phyloP scores from a whole-genome alignment of 2,329 filamentous ascomycete species.

The Neopestalotiopsis rosae region DNA sequence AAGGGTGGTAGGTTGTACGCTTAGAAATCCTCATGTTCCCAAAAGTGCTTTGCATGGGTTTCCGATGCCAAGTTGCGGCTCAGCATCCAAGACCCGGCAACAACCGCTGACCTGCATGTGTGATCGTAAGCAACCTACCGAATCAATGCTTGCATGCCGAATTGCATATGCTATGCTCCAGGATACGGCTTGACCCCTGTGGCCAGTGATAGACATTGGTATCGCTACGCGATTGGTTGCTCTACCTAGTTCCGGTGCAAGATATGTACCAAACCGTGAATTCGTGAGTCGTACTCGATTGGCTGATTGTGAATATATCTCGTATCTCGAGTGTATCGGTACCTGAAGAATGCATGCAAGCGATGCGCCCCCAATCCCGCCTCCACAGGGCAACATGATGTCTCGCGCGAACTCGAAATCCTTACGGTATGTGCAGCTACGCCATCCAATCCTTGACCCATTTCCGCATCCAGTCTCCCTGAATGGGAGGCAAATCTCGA shows the following conservation, averaged over 20 bases:
- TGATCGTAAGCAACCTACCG: neutral
- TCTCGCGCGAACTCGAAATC: neutral
- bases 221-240: no score
- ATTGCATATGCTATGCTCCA: neutral
- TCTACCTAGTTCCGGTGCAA: no score
- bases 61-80: neutral
- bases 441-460: neutral
- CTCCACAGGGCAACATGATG: neutral
- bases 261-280: no score
- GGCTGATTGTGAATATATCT: no score
- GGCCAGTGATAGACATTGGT: no score
- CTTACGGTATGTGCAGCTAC: neutral
- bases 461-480: constrained; percentile 1
- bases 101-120: neutral
- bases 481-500: neutral
- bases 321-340: neutral
- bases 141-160: neutral
- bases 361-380: no score
- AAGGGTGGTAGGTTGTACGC: neutral
- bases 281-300: no score
- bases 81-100: neutral
- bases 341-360: neutral
- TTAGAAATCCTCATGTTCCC: neutral
- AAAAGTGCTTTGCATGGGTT: neutral
- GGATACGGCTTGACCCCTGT: no score